A percentile compares a stretch with the other conserved stretches of the same genome.
Conservation (phyloP, 495 filamentous ascomycete species). For the Tirmania nivea region DNA sequence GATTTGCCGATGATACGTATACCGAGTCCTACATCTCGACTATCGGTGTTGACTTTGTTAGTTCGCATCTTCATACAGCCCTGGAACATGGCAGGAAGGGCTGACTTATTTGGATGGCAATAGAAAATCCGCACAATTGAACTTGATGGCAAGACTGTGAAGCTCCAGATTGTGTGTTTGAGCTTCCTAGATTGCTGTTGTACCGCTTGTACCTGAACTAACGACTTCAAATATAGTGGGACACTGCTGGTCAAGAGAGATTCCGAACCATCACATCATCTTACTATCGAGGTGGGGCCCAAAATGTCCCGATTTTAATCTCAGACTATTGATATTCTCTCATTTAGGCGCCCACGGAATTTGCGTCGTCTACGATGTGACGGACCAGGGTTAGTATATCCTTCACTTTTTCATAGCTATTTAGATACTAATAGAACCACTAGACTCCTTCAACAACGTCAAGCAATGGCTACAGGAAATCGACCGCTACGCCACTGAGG, state of each 20-base stretch:
- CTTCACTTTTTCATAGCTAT: background rate
- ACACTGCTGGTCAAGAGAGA: slow-evolving; percentile 94
- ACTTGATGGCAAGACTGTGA: slow-evolving; percentile 97
- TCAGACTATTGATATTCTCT: slow-evolving; percentile 3
- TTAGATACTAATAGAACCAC: background rate
- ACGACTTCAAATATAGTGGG: slow-evolving; percentile 46
- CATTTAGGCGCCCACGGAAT: slow-evolving; percentile 62
- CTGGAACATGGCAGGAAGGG: background rate
- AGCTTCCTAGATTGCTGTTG: background rate
- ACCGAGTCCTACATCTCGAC: slow-evolving; percentile 99
- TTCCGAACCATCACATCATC: slow-evolving; percentile 99
- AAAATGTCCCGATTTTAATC: background rate
- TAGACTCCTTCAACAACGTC: slow-evolving; percentile 97
- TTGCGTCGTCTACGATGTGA: slow-evolving; percentile 99
- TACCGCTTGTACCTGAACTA: background rate
- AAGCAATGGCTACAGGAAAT: slow-evolving; percentile 99
- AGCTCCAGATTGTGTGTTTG: slow-evolving; percentile 82
- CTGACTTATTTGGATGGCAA: slow-evolving; percentile 9
- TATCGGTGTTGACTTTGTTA: slow-evolving; percentile 96
- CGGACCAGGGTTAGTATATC: slow-evolving; percentile 47
- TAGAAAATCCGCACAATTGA: slow-evolving; percentile 99
- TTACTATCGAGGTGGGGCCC: slow-evolving; percentile 60
- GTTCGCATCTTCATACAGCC: slow-evolving; percentile 17
- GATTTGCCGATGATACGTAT: slow-evolving; percentile 98
- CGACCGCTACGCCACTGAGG: slow-evolving; percentile 94